Conservation (phyloP, 768 basidiomycete species). For the Suillus decipiens region DNA sequence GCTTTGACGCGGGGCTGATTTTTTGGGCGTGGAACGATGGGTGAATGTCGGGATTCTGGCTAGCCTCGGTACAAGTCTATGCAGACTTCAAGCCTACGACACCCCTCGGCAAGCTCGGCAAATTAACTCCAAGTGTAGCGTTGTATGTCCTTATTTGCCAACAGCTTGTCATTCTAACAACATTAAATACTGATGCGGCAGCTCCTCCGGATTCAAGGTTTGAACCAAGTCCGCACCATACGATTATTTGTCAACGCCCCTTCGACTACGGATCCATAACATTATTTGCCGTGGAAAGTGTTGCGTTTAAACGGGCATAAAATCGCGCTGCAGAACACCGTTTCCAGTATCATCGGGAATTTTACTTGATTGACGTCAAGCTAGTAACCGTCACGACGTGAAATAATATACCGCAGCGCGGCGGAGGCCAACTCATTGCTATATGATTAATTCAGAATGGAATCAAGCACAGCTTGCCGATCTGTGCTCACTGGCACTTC, state of each 20-base stretch:
- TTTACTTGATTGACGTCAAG: not conserved
- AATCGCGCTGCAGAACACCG: not conserved
- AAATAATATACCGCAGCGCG: too few relatives aligned
- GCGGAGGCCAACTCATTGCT: not conserved
- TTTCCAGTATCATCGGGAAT: not conserved
- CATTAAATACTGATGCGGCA: not conserved
- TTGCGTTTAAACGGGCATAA: not conserved
- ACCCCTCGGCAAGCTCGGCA: too few relatives aligned
- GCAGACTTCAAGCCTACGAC: too few relatives aligned
- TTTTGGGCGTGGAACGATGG: too few relatives aligned
- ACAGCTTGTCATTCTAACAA: not conserved
- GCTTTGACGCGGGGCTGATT: too few relatives aligned
- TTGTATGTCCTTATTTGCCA: constrained; percentile 4
- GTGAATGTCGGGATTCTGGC: too few relatives aligned
- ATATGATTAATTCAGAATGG: not conserved
- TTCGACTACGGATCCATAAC: not conserved
- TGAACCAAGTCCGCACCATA: not conserved
- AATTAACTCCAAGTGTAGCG: not conserved
- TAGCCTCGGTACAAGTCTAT: too few relatives aligned
- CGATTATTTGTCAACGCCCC: not conserved
- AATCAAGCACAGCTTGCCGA: not conserved
- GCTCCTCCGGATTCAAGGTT: not conserved
- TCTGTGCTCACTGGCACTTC: not conserved
- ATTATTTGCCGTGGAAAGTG: too few relatives aligned
- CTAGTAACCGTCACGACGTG: not conserved